Evolutionary conservation across 768 basidiomycete species (phyloP), one percentile per base, ranked within the genome.

Genomic region (Wakefieldia striispora): DNA sequence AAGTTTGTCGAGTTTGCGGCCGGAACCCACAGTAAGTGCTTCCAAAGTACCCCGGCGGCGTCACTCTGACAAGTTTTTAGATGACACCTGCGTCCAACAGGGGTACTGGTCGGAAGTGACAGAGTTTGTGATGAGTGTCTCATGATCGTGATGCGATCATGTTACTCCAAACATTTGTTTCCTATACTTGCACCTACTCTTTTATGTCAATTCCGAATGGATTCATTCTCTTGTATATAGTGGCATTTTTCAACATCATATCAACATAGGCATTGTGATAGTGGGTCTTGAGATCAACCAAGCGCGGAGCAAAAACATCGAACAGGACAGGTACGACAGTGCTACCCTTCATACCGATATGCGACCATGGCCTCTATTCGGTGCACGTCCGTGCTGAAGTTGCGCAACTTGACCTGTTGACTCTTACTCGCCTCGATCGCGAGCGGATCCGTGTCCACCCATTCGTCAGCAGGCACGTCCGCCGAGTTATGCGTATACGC

Each of bases 301-400:
- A 39, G 33, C 12, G 26, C 24, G 40, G 47, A 37, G 29, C 49
- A 31, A 49, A 26, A 6, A 42, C 23, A 2, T 40, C 20, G 36
- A 19, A 44, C 40, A 47, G 9, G 6, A 27, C 20, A 29, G 38
- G 43, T 14, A 23, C 20, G 46, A 47, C 21, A 8, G 6, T 10
- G 47, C 64, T 75, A 90, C 57, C 88, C 88, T 51, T 92, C 93
- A 55, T 93, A 94, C 33, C 94, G 82, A 74, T 97, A 98, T 5
- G 95, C 94, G 40, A 98, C 95, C 90, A 97, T 91, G 6, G 95
- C 93, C 67, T 97, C 91, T 64, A 99, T 91, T 49, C 91, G 83
- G 66, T 99, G 97, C n/a, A 95, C 83, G 68, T 97, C 95, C 4
- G 97, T 99, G 69, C 91, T 95, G 72, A 98, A 99, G 64, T 83